Evolutionary conservation across 192 early-diverging fungal genomes (phyloP).

Genomic region (Backusella tarrabulga): DNA sequence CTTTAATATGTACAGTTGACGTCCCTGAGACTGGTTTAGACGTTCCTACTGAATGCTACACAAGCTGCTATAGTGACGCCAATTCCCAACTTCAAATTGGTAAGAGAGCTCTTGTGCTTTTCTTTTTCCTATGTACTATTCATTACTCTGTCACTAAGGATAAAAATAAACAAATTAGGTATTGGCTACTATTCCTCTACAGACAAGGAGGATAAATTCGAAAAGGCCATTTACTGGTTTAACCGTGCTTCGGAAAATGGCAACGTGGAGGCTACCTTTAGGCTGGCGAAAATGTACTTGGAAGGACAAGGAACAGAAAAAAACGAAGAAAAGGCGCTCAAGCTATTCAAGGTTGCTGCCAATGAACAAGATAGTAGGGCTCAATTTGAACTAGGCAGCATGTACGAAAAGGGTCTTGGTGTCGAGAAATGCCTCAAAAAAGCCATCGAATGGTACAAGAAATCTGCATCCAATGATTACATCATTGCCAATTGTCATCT

Average conservation of each 20-base stretch:
- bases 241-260: neutral
- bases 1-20: neutral
- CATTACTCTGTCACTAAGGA: too few species aligned
- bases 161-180: too few species aligned
- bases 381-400: neutral
- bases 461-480: neutral
- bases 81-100: neutral
- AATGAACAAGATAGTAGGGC: neutral
- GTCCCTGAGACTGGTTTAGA: neutral
- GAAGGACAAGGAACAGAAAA: neutral
- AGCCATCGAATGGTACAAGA: neutral
- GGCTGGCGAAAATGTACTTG: neutral
- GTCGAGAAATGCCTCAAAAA: neutral
- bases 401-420: neutral
- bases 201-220: too few species aligned
- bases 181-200: too few species aligned
- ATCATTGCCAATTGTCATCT: neutral
- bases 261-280: neutral
- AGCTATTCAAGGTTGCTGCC: neutral
- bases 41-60: neutral
- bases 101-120: neutral
- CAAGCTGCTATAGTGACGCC: neutral
- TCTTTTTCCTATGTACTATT: neutral
- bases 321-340: neutral
- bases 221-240: neutral